phyloP scores from a whole-genome alignment of 208 protist species.

The Wallacemonas rigidus region DNA sequence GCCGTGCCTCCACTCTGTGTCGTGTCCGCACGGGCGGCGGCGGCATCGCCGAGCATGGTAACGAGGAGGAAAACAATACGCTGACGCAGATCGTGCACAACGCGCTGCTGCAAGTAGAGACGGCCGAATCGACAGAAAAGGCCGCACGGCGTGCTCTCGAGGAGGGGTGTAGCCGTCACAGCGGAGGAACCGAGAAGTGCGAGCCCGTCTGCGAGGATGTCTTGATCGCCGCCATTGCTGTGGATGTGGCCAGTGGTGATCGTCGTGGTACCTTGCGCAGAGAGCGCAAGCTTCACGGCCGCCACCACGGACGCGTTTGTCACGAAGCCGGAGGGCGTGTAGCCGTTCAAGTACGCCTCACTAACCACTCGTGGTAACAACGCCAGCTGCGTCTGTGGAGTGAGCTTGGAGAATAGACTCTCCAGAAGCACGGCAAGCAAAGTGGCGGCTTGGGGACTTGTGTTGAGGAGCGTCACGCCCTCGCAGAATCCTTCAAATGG shows the following conservation, averaged over 20 bases:
- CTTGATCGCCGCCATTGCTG: no score
- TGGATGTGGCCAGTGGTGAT: no score
- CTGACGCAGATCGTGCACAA: slow-evolving; percentile 56
- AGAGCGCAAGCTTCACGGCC: slow-evolving; percentile 32
- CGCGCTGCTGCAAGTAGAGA: slow-evolving; percentile 59
- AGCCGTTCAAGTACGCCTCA: slow-evolving; percentile 61
- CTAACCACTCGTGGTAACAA: slow-evolving; percentile 50
- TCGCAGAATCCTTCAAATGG: slow-evolving; percentile 28
- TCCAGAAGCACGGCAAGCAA: slow-evolving; percentile 38
- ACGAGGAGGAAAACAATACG: slow-evolving; percentile 56
- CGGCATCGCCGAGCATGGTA: slow-evolving; percentile 60
- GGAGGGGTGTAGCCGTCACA: not conserved
- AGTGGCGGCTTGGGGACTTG: slow-evolving; percentile 30
- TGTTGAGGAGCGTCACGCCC: slow-evolving; percentile 34
- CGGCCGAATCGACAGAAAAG: slow-evolving; percentile 70
- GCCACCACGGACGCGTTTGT: slow-evolving; percentile 22
- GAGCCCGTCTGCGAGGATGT: no score
- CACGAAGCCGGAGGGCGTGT: slow-evolving; percentile 42
- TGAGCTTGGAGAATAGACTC: slow-evolving; percentile 23
- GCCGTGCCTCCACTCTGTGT: not conserved
- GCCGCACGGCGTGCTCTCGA: slow-evolving; percentile 2
- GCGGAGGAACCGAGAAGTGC: no score
- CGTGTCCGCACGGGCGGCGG: slow-evolving; percentile 21
- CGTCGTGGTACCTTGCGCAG: not conserved
- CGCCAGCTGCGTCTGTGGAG: slow-evolving; percentile 15